Percentiles rank a stretch among this genome's conserved stretches.
Conservation (phyloP, 1,284 basidiomycete genomes). For the Agroathelia rolfsii region DNA sequence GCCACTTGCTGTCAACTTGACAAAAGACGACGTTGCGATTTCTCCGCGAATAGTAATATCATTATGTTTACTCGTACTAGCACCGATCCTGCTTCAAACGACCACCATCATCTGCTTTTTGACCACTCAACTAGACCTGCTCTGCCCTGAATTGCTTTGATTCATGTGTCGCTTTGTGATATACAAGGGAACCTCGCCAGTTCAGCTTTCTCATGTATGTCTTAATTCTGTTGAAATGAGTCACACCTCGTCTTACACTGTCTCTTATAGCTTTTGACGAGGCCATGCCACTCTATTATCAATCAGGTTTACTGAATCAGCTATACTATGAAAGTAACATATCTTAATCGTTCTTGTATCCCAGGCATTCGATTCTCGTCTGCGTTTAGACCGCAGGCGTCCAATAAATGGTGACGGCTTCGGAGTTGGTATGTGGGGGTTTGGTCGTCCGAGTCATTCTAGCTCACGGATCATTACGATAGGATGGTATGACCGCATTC, state of each 20-base stretch:
- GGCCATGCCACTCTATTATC: slow-evolving; percentile 91
- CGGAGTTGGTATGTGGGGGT: slow-evolving; percentile 76
- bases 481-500: slow-evolving; percentile 83
- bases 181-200: slow-evolving; percentile 84
- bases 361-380: slow-evolving; percentile 88
- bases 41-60: too few species aligned
- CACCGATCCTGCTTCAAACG: too few species aligned
- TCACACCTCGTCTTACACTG: slow-evolving; percentile 11
- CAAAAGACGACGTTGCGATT: too few species aligned
- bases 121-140: too few species aligned
- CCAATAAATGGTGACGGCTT: slow-evolving; percentile 97
- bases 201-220: slow-evolving; percentile 75
- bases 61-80: too few species aligned
- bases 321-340: too few species aligned
- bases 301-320: too few species aligned
- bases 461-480: slow-evolving; percentile 4
- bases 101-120: too few species aligned
- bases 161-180: slow-evolving; percentile 83
- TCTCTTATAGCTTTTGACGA: slow-evolving; percentile 69
- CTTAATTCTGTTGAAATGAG: not conserved
- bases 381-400: slow-evolving; percentile 70
- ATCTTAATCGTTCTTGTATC: too few species aligned
- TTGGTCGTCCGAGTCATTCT: not conserved
- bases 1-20: too few species aligned
- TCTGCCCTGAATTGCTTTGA: slow-evolving; percentile 1